Percentiles rank a stretch among this genome's conserved stretches.
Conservation (phyloP, 495 filamentous ascomycete genomes). For the Penicillium ochrochloron region DNA sequence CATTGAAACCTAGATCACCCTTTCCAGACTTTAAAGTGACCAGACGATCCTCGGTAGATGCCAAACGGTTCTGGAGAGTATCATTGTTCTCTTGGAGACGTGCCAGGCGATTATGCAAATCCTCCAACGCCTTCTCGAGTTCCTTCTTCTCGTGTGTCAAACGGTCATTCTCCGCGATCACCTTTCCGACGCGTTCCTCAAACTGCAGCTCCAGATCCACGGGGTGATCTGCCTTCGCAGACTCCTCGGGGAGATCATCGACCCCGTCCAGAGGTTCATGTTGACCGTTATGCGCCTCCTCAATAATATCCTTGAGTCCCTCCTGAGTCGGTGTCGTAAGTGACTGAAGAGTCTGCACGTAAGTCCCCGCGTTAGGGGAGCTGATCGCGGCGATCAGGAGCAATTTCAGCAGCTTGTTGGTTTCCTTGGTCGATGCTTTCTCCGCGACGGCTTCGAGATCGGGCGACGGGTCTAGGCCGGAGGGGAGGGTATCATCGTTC, state of each 20-base stretch:
- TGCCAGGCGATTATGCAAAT: conserved; percentile 60
- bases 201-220: conserved; percentile 57
- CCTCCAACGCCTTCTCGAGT: conserved; percentile 55
- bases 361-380: conserved; percentile 57
- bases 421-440: conserved; percentile 44
- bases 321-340: conserved; percentile 52
- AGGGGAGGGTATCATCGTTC: conserved; percentile 51
- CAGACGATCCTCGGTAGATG: conserved; percentile 52
- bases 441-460: conserved; percentile 66
- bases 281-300: conserved; percentile 51
- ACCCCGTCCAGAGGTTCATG: conserved; percentile 41
- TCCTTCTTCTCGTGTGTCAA: conserved; percentile 57
- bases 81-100: conserved; percentile 64
- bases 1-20: conserved; percentile 48
- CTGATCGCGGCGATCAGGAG: conserved; percentile 66
- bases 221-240: conserved; percentile 37
- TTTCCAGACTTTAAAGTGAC: conserved; percentile 50
- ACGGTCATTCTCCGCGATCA: conserved; percentile 54
- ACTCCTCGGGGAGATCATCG: conserved; percentile 44
- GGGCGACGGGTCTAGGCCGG: conserved; percentile 53
- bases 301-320: conserved; percentile 53
- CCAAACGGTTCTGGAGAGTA: conserved; percentile 49
- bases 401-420: conserved; percentile 64
- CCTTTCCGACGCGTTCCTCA: conserved; percentile 58
- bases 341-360: conserved; percentile 57